Percentiles rank a stretch among this genome's conserved stretches.
These are phyloP conservation scores for Halteria grandinella DNA, from an alignment of 73 alveolate genomes.

Conservation along the genomic window DNA sequence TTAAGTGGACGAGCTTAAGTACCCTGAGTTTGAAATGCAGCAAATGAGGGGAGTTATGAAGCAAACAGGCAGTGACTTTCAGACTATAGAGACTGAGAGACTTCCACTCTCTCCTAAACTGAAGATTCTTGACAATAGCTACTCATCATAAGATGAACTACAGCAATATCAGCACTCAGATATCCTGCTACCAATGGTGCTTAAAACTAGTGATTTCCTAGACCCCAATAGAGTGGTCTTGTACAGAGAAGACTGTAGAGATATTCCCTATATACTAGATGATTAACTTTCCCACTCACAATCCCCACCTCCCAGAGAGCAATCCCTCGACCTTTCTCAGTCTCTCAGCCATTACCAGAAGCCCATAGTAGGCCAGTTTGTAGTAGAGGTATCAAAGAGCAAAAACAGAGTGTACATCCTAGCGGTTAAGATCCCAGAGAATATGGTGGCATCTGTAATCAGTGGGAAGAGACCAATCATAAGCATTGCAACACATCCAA, in stretches of 20 bases:
- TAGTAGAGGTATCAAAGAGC: conserved; percentile 19
- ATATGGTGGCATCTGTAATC: neutral
- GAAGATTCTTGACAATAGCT: neutral
- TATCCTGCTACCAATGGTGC: neutral
- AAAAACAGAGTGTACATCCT: neutral
- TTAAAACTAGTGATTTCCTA: neutral
- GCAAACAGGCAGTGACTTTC: conserved; percentile 17
- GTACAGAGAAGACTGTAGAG: conserved; percentile 19
- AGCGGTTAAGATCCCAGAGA: neutral
- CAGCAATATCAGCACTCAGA: neutral
- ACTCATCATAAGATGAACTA: neutral
- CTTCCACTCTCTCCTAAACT: neutral
- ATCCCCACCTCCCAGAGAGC: too few species aligned
- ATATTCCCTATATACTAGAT: too few species aligned
- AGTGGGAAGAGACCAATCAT: neutral
- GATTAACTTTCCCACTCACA: too few species aligned
- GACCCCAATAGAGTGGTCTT: conserved; percentile 13
- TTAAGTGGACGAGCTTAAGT: neutral
- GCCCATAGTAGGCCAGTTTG: neutral
- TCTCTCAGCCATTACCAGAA: neutral
- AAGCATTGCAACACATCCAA: neutral
- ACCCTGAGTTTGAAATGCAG: neutral
- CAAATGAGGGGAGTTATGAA: neutral
- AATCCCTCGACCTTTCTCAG: too few species aligned
- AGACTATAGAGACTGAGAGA: neutral